phyloP scores from a whole-genome alignment of 2,329 filamentous ascomycete genomes.

The Fusarium nurragi region DNA sequence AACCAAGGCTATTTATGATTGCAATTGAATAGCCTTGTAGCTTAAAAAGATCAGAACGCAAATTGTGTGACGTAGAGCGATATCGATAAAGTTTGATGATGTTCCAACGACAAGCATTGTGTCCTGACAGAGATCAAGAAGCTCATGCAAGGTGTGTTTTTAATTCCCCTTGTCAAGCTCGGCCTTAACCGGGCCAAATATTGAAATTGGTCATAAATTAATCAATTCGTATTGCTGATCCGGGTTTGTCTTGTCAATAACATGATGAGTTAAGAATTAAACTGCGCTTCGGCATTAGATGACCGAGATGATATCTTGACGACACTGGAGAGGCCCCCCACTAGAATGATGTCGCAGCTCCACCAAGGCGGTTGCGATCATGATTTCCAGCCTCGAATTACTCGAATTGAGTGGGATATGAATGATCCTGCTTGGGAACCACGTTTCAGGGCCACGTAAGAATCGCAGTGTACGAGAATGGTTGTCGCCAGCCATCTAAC shows the following conservation, averaged over 20 bases:
- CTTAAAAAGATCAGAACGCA: neutral
- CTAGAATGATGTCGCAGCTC: slow-evolving; percentile 32
- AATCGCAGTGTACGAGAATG: slow-evolving; percentile 12
- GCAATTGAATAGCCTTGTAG: slow-evolving; percentile 8
- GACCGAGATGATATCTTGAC: slow-evolving; percentile 26
- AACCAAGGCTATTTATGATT: neutral
- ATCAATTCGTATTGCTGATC: slow-evolving; percentile 25
- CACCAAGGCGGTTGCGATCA: slow-evolving; percentile 27
- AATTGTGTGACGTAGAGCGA: neutral
- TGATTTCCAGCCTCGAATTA: slow-evolving; percentile 16
- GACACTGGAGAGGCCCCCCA: slow-evolving; percentile 6
- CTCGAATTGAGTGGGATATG: slow-evolving; percentile 4
- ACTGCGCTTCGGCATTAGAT: slow-evolving; percentile 32
- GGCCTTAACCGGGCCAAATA: neutral
- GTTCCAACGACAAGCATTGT: neutral
- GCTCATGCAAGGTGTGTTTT: neutral
- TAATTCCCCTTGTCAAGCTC: neutral
- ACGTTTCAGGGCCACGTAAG: slow-evolving; percentile 14
- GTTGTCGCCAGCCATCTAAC: slow-evolving; percentile 26
- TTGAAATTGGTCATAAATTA: neutral
- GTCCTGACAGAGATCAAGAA: neutral
- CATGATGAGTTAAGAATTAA: slow-evolving; percentile 14
- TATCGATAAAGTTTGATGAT: neutral
- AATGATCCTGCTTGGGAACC: slow-evolving; percentile 7
- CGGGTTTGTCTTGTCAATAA: slow-evolving; percentile 19